A percentile compares a stretch with the other conserved stretches of the same genome.
Evolutionary conservation across 2,329 filamentous ascomycete genomes (phyloP).

Genomic region (Aspergillus sp.): DNA sequence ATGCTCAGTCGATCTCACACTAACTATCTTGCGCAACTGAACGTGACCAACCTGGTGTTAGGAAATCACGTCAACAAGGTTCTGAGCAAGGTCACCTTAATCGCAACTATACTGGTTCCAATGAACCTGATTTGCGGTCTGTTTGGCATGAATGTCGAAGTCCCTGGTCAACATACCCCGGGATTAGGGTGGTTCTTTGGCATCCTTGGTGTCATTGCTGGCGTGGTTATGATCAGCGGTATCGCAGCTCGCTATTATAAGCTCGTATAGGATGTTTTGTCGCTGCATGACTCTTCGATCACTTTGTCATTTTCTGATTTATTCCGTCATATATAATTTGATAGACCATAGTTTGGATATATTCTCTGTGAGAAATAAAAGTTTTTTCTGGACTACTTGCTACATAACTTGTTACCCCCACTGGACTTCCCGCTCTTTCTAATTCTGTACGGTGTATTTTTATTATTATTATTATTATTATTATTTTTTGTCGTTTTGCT

Average conservation of each 20-base stretch:
- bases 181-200: slow-evolving; percentile 46
- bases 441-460: too few species aligned
- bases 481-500: too few species aligned
- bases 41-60: slow-evolving; percentile 83
- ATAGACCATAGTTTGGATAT: not conserved
- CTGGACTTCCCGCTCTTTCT: too few species aligned
- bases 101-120: slow-evolving; percentile 93
- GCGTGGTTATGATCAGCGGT: slow-evolving; percentile 36
- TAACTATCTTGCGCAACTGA: slow-evolving; percentile 93
- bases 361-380: not conserved
- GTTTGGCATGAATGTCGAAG: slow-evolving; percentile 49
- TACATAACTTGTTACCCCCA: too few species aligned
- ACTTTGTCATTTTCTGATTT: not conserved
- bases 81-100: slow-evolving; percentile 88
- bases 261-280: slow-evolving; percentile 26
- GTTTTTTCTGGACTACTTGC: too few species aligned
- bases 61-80: slow-evolving; percentile 85
- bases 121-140: slow-evolving; percentile 78
- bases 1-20: slow-evolving; percentile 90
- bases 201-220: slow-evolving; percentile 42
- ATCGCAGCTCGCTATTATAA: slow-evolving; percentile 37
- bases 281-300: too few species aligned
- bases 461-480: too few species aligned
- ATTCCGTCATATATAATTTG: not conserved
- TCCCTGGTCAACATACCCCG: slow-evolving; percentile 35